These are phyloP conservation scores for Flaveria robusta DNA, from an alignment of 129 eudicot species.

Conservation along the genomic window DNA sequence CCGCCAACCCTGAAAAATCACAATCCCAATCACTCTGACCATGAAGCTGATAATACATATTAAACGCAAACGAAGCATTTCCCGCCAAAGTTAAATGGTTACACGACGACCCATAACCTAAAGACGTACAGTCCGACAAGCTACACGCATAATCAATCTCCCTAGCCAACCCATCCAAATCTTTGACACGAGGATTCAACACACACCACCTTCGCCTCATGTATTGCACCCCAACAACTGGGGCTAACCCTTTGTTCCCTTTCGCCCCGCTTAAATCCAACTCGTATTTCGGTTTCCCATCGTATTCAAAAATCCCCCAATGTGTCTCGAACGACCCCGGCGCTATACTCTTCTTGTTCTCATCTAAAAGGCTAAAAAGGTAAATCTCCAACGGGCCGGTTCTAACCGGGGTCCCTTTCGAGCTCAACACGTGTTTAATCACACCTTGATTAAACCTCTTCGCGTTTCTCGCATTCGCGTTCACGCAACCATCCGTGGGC, in stretches of 20 bases:
- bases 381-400: constrained; percentile 61
- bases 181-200: constrained; percentile 58
- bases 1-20: constrained; percentile 69
- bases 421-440: constrained; percentile 54
- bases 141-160: constrained; percentile 84
- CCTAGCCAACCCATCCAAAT: constrained; percentile 50
- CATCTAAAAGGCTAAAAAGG: constrained; percentile 77
- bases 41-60: constrained; percentile 86
- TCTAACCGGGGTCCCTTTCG: constrained; percentile 71
- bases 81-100: constrained; percentile 47
- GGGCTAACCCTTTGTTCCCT: constrained; percentile 43
- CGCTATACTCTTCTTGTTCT: constrained; percentile 69
- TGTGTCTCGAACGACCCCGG: constrained; percentile 93
- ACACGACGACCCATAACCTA: constrained; percentile 86
- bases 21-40: constrained; percentile 72
- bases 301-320: constrained; percentile 90
- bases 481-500: constrained; percentile 87
- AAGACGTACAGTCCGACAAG: constrained; percentile 76
- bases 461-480: constrained; percentile 59
- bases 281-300: constrained; percentile 83
- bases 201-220: constrained; percentile 75
- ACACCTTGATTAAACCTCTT: constrained; percentile 72
- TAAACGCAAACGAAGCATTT: constrained; percentile 85
- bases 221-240: constrained; percentile 64
- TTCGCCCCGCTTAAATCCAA: constrained; percentile 52